These are phyloP conservation scores for Umbelopsis vinacea DNA, from an alignment of 192 early-diverging fungal species.

Conservation along the genomic window DNA sequence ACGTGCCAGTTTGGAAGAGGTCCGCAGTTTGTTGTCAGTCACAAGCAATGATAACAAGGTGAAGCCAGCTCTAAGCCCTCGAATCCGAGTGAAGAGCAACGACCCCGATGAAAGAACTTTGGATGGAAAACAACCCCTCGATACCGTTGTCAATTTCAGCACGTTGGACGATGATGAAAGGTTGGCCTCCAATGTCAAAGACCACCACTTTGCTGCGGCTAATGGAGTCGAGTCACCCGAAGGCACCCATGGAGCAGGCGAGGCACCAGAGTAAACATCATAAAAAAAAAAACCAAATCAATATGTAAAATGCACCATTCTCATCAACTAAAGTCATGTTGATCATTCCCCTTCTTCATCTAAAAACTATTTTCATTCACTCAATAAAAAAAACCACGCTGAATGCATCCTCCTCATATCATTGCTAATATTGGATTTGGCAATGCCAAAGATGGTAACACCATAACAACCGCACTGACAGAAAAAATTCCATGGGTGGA, in stretches of 20 bases:
- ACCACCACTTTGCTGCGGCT: neutral
- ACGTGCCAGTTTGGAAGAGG: conserved; percentile 35
- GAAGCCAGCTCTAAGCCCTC: neutral
- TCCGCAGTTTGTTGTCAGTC: conserved; percentile 38
- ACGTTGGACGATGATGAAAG: neutral
- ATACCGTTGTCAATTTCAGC: neutral
- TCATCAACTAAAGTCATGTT: no score
- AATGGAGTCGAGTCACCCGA: neutral
- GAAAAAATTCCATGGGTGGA: neutral
- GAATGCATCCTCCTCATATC: neutral
- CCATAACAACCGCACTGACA: conserved; percentile 7
- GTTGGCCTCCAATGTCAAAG: neutral
- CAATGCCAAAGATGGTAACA: conserved; percentile 13
- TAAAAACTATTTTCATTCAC: no score
- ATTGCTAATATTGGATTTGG: neutral
- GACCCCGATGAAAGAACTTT: conserved; percentile 1
- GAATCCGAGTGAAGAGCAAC: neutral
- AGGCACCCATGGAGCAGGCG: neutral
- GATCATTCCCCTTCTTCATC: no score
- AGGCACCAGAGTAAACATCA: neutral
- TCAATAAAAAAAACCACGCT: no score
- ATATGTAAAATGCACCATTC: no score
- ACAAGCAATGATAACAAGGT: neutral
- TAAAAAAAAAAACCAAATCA: no score
- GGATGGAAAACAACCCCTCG: neutral